Evolutionary conservation across 306 rosid species (phyloP), one percentile per base, ranked within the genome.

Genomic region (Adenanthera pavonina): DNA sequence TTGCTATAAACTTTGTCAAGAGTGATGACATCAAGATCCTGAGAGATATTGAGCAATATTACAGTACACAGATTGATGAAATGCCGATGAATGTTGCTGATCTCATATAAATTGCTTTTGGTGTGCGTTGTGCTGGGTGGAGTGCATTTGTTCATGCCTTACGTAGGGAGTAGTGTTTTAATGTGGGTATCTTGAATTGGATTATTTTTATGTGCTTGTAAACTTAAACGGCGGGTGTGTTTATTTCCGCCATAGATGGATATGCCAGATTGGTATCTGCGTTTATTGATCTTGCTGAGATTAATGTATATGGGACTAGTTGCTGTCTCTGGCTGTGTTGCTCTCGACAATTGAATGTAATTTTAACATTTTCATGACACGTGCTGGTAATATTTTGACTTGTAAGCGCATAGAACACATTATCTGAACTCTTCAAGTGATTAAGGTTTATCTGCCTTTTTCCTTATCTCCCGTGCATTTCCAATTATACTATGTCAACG

Each of bases 21-120:
- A 95, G 92, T 14, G 99, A 95, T 56, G 99, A 95, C 77, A 95
- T 95, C 83, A 95, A 92, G 89, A 95, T 95, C 78, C 83, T 95
- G 82, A 88, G 99, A 86, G 99, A 95, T 79, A 95, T 95, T 10
- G 99, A 93, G 66, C 99, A 95, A 76, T 95, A 95, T 61, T 95
- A 95, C 86, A 95, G 99, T 84, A 95, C 99, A 8, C 98, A 95
- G 91, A 95, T 95, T 70, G 99, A 95, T 59, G 99, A 93, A 85
- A 95, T 95, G 99, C 99, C 99, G 0, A 95, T 95, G 99, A 95
- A 95, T 69, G 98, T 95, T 75, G 98, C 97, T 25, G 99, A 95
- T 87, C 89, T 95, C 75, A 95, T 95, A 79, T 95, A 69, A 86
- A 38, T 41, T 46, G 67, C 36, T 46, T 61, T 43, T n/a, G 83